Conservation (phyloP, 768 basidiomycete species). For the Lactarius vividus region DNA sequence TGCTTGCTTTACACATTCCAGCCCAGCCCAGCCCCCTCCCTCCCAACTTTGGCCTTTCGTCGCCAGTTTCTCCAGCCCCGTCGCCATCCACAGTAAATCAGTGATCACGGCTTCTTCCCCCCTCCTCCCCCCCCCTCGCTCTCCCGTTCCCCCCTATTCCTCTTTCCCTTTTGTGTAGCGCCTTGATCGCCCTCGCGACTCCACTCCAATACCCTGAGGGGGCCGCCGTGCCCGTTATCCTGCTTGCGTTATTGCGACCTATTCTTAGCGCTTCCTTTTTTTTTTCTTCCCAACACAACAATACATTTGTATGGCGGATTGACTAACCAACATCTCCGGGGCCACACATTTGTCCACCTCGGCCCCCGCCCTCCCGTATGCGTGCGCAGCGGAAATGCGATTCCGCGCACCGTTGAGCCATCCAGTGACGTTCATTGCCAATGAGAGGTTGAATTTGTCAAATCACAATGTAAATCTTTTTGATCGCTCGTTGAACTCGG, state of each 20-base stretch:
- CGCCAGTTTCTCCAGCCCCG: neutral
- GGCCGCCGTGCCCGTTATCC: neutral
- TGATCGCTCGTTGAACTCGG: neutral
- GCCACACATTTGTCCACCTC: neutral
- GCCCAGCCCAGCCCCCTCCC: neutral
- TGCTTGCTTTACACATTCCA: neutral
- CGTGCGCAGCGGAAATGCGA: neutral
- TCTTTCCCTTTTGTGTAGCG: slow-evolving; percentile 3
- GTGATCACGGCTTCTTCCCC: neutral
- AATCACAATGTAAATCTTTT: neutral
- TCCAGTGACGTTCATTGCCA: neutral
- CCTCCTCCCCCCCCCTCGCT: neutral
- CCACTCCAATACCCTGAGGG: neutral
- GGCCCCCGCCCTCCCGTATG: neutral
- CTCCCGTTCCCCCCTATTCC: neutral
- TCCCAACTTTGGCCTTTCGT: neutral
- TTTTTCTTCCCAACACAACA: neutral
- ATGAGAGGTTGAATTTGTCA: neutral
- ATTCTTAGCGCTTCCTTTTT: neutral
- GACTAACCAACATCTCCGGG: neutral
- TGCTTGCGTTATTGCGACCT: neutral
- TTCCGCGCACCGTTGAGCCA: neutral
- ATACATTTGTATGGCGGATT: neutral
- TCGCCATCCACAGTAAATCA: neutral
- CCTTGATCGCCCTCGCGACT: slow-evolving; percentile 17